Conservation (phyloP, 1,284 basidiomycete genomes). For the Fistulinella cinereoalba region DNA sequence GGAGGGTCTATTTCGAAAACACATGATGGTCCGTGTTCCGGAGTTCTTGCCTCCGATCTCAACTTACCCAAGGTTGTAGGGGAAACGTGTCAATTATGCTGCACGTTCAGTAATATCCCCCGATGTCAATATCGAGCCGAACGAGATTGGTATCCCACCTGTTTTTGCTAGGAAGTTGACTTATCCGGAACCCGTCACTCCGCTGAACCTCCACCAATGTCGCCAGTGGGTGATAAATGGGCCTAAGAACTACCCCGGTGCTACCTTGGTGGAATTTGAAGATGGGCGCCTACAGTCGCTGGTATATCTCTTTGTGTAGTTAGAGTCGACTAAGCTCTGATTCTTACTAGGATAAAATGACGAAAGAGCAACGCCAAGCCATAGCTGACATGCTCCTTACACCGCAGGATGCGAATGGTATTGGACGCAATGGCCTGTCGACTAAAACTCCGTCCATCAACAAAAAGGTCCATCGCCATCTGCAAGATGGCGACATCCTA, state of each 20-base stretch:
- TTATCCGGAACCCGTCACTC: conserved; percentile 96
- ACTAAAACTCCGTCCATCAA: conserved; percentile 78
- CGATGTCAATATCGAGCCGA: conserved; percentile 99
- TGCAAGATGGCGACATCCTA: conserved; percentile 93
- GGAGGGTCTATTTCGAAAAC: conserved; percentile 96
- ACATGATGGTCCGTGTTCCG: conserved; percentile 85
- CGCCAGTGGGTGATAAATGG: conserved; percentile 92
- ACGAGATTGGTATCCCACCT: conserved; percentile 97
- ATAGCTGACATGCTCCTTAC: conserved; percentile 97
- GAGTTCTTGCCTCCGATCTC: not conserved
- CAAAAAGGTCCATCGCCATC: conserved; percentile 97
- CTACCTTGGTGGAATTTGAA: conserved; percentile 93
- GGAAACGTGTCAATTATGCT: conserved; percentile 99
- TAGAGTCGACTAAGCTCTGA: conserved; percentile 4
- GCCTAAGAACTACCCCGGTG: conserved; percentile 88
- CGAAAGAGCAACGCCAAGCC: conserved; percentile 86
- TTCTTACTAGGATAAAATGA: conserved; percentile 70
- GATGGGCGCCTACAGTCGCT: conserved; percentile 86
- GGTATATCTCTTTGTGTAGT: conserved; percentile 40
- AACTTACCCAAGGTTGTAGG: conserved; percentile 47
- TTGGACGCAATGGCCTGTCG: conserved; percentile 55
- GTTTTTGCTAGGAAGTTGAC: conserved; percentile 97
- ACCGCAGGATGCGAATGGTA: conserved; percentile 72
- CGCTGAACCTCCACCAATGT: conserved; percentile 87
- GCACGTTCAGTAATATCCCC: conserved; percentile 99